phyloP scores from a whole-genome alignment of 345 rosid genomes.

The Arabidopsis arenosa region DNA sequence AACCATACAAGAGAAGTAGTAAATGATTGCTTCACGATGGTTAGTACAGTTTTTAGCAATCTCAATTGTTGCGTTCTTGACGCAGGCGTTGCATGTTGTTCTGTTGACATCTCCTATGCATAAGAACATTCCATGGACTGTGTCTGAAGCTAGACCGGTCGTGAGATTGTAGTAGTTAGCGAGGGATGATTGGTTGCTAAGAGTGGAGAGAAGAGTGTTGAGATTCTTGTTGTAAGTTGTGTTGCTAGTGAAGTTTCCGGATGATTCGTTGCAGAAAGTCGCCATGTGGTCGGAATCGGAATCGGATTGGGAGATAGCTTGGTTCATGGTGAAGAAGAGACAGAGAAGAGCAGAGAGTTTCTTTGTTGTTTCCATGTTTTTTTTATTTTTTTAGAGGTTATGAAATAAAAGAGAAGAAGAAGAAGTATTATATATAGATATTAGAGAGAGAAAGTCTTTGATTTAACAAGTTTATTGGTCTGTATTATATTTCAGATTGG shows the following conservation, averaged over 20 bases:
- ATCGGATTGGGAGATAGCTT: conserved; percentile 9
- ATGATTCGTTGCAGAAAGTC: conserved; percentile 24
- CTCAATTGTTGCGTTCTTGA: conserved; percentile 16
- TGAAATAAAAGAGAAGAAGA: not conserved
- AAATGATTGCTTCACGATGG: conserved; percentile 41
- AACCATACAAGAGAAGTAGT: conserved; percentile 50
- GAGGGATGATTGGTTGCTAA: conserved; percentile 28
- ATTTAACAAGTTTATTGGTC: no score
- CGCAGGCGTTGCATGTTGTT: conserved; percentile 46
- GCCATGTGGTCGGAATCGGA: not conserved
- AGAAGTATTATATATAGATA: no score
- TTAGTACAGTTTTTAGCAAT: conserved; percentile 35
- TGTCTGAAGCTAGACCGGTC: conserved; percentile 34
- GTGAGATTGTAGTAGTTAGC: conserved; percentile 33
- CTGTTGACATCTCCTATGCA: conserved; percentile 46
- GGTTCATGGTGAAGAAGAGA: conserved; percentile 20
- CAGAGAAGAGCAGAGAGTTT: conserved; percentile 16
- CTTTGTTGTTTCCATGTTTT: conserved; percentile 18
- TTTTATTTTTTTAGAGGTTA: not conserved
- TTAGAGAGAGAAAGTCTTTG: no score
- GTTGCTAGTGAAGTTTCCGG: conserved; percentile 17
- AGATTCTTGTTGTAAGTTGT: conserved; percentile 34
- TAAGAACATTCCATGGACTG: conserved; percentile 44
- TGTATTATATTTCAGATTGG: no score
- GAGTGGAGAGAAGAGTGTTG: conserved; percentile 33